Conservation (phyloP, 371 early-diverging fungal species). For the Mucor racemosus region DNA sequence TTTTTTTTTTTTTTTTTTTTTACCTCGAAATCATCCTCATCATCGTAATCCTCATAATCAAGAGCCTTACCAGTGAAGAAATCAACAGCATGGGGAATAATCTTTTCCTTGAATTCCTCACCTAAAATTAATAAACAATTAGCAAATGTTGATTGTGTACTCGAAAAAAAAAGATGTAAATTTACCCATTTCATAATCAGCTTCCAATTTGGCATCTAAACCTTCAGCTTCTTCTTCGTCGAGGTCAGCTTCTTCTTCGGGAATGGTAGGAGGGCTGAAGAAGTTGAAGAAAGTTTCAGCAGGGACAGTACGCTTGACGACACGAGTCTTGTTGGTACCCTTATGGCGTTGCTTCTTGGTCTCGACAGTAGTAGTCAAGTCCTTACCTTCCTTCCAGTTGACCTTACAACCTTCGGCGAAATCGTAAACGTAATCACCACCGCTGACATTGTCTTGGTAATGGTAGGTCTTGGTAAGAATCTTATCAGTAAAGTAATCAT, state of each 20-base stretch:
- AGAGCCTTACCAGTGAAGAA: slow-evolving; percentile 98
- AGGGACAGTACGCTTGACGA: slow-evolving; percentile 95
- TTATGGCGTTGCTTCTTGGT: slow-evolving; percentile 98
- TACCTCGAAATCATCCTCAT: slow-evolving; percentile 75
- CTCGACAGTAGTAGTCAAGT: slow-evolving; percentile 89
- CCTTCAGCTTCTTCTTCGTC: slow-evolving; percentile 79
- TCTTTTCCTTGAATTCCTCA: slow-evolving; percentile 94
- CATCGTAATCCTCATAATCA: slow-evolving; percentile 74
- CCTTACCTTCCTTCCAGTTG: slow-evolving; percentile 96
- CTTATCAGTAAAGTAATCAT: slow-evolving; percentile 88
- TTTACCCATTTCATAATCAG: slow-evolving; percentile 90
- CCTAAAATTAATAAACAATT: slow-evolving; percentile 26
- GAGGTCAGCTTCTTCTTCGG: slow-evolving; percentile 74
- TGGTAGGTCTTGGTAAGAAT: slow-evolving; percentile 90
- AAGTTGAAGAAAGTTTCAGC: slow-evolving; percentile 95
- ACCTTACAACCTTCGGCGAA: slow-evolving; percentile 89
- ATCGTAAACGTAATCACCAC: slow-evolving; percentile 86
- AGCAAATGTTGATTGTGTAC: slow-evolving; percentile 30
- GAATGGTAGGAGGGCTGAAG: slow-evolving; percentile 84
- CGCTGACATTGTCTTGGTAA: slow-evolving; percentile 73
- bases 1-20: background rate
- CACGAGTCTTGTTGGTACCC: slow-evolving; percentile 96
- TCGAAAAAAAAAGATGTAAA: slow-evolving; percentile 10
- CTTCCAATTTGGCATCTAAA: slow-evolving; percentile 83
- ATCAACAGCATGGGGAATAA: slow-evolving; percentile 95